Base-by-base conservation (phyloP, 495 filamentous ascomycete genomes). In the Tuber brumale region DNA sequence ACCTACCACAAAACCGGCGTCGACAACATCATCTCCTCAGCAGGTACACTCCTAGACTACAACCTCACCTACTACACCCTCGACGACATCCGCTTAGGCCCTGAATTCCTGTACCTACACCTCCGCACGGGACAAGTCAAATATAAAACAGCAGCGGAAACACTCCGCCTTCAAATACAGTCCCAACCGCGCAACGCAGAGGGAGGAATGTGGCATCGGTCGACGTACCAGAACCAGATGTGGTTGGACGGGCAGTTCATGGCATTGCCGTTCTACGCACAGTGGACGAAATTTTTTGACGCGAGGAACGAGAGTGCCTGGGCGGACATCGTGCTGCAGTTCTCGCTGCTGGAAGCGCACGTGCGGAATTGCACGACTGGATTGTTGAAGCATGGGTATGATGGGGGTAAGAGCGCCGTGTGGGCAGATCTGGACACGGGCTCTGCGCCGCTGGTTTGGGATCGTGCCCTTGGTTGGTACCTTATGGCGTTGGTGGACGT, bases 391-490 rank as follows among this genome's bases (percentile, higher is more conserved):
- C 89, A 91, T 76, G 89, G 89, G 16, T 90, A 90, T 75, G 89
- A 90, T 71, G 87, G 86, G 43, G 85, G 84, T 21, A 85, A 84
- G 71, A 85, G 76, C 16, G 87, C 89, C 14, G 84, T 86, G 0
- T 91, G 89, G 89, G 89, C 89, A 8, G 85, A 89, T 73, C 84
- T 86, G 0, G 74, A 85, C 3, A 90, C 88, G 10, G 89, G 89
- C 45, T 88, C 86, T 3, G 85, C 85, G 39, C 88, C 87, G 8
- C 81, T 87, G 19, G 88, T 89, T 37, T 91, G 89, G 89, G 84
- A 85, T 73, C 85, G 89, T 23, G 86, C 89, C 0, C 82, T 89
- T 27, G 89, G 89, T 0, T 90, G 89, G 89, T 90, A 89, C 74
- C 81, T 88, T 43, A 88, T 90, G 85, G 87, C 86, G 16, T 82